A percentile compares a stretch with the other conserved stretches of the same genome.
Conservation (phyloP, 2,329 filamentous ascomycete species). For the Hyphodiscus sp. region DNA sequence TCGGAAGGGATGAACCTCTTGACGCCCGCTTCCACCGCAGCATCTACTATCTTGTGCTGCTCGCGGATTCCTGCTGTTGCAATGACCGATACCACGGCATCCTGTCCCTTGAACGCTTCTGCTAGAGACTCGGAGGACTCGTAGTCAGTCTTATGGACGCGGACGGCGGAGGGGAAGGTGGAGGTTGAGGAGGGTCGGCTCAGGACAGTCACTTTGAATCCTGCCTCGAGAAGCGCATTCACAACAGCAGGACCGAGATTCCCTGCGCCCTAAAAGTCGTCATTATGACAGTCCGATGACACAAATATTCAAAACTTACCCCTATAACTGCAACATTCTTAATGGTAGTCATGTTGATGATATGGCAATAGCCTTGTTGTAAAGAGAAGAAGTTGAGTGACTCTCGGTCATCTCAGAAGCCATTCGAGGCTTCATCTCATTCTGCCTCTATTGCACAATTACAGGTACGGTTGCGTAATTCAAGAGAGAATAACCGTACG, state of each 20-base stretch:
- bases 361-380: too few species aligned
- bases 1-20: conserved; percentile 56
- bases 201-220: conserved; percentile 29
- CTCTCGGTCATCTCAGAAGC: too few species aligned
- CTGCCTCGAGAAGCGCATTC: conserved; percentile 23
- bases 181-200: conserved; percentile 26
- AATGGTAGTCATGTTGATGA: conserved; percentile 8
- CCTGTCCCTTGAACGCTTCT: conserved; percentile 26
- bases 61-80: not conserved
- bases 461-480: too few species aligned
- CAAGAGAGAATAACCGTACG: too few species aligned
- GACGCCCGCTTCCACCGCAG: conserved; percentile 49
- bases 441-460: too few species aligned
- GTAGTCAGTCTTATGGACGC: conserved; percentile 17
- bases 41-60: conserved; percentile 41
- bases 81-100: conserved; percentile 19
- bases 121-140: conserved; percentile 7
- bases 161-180: conserved; percentile 20
- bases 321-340: conserved; percentile 17
- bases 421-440: too few species aligned
- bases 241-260: conserved; percentile 21
- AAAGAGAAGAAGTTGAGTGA: too few species aligned
- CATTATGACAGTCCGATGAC: not conserved
- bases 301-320: conserved; percentile 3
- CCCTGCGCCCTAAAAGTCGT: conserved; percentile 11